A percentile compares a stretch with the other conserved stretches of the same genome.
Evolutionary conservation across 83 land plant species (phyloP).

Genomic region (Isoetes engelmannii): DNA sequence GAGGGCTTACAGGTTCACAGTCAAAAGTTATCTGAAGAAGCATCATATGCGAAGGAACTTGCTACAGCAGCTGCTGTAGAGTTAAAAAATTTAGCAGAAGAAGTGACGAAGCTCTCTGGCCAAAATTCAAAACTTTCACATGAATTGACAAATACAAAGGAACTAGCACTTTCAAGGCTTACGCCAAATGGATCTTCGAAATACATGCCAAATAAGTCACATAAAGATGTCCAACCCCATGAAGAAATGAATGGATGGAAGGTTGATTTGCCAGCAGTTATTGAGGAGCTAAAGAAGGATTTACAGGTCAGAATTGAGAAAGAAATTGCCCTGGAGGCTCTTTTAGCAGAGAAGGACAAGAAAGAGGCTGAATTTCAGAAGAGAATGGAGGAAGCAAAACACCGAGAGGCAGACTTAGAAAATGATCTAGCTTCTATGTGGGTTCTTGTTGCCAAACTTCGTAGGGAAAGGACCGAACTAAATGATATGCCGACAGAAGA

Average conservation of each 20-base stretch:
- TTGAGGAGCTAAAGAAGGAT: slow-evolving; percentile 37
- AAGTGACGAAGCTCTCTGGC: slow-evolving; percentile 71
- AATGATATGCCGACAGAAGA: neutral
- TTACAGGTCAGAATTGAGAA: slow-evolving; percentile 38
- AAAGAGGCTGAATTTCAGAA: slow-evolving; percentile 56
- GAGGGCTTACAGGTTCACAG: slow-evolving; percentile 53
- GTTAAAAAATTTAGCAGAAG: slow-evolving; percentile 75
- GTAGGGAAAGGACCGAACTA: slow-evolving; percentile 44
- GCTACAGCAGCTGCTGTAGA: slow-evolving; percentile 97
- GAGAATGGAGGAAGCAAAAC: slow-evolving; percentile 63
- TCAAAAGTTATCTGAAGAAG: slow-evolving; percentile 79
- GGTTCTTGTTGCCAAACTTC: slow-evolving; percentile 74
- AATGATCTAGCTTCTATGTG: slow-evolving; percentile 88
- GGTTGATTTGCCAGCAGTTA: slow-evolving; percentile 27
- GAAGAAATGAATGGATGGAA: slow-evolving; percentile 29
- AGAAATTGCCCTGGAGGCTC: slow-evolving; percentile 50
- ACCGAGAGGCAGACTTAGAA: slow-evolving; percentile 69
- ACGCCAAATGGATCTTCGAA: neutral
- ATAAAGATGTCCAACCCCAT: slow-evolving; percentile 8
- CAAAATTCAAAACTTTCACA: slow-evolving; percentile 59
- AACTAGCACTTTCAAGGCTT: slow-evolving; percentile 25
- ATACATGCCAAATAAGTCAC: slow-evolving; percentile 15
- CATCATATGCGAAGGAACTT: slow-evolving; percentile 88
- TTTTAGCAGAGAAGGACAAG: slow-evolving; percentile 47
- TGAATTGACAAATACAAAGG: slow-evolving; percentile 42